Percentiles rank a stretch among this genome's conserved stretches.
These are phyloP conservation scores for Theobroma grandiflorum DNA, from an alignment of 441 rosid genomes.

Conservation along the genomic window DNA sequence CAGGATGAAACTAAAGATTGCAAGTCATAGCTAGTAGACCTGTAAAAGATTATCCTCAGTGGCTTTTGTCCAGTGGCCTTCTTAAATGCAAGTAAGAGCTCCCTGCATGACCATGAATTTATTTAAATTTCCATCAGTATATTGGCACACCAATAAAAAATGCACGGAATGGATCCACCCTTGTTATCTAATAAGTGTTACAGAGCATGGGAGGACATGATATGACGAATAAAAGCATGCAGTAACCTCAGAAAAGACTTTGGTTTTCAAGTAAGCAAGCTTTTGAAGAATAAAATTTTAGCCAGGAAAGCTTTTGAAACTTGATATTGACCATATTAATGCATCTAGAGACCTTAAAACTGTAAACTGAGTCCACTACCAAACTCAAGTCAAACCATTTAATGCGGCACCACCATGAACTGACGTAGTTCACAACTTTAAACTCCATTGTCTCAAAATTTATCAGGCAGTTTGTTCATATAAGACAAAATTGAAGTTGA, in stretches of 20 bases:
- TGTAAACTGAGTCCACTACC: background rate
- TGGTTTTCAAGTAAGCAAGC: background rate
- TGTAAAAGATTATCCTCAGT: conserved; percentile 43
- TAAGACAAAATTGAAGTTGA: background rate
- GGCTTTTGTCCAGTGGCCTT: conserved; percentile 48
- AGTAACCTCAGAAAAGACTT: background rate
- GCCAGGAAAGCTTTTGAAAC: background rate
- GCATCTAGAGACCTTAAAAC: background rate
- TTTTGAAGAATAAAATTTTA: background rate
- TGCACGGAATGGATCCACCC: too few relatives aligned
- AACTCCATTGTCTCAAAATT: background rate
- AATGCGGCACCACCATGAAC: background rate
- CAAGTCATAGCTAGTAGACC: conserved; percentile 16
- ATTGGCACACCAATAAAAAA: background rate
- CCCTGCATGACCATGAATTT: conserved; percentile 31
- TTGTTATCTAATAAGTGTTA: background rate
- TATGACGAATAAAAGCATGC: background rate
- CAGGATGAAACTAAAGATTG: background rate
- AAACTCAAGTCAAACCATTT: background rate
- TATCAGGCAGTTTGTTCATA: background rate
- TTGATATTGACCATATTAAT: background rate
- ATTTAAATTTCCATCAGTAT: background rate
- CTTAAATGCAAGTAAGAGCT: conserved; percentile 40
- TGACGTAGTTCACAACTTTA: background rate
- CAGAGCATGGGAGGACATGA: background rate